phyloP scores from a whole-genome alignment of 768 basidiomycete genomes.

The Lactarius indigo region DNA sequence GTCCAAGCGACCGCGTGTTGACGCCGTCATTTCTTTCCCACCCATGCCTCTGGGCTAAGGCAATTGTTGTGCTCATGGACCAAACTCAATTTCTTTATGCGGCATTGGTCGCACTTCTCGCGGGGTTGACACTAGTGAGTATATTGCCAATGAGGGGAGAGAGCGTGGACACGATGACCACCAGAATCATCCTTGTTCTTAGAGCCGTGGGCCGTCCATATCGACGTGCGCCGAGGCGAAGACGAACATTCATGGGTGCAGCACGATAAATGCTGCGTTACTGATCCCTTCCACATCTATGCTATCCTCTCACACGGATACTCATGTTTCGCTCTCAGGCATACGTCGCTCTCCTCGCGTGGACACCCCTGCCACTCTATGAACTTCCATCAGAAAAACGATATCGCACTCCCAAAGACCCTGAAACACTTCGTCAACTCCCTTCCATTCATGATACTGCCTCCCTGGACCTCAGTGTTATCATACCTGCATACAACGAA shows the following conservation, averaged over 20 bases:
- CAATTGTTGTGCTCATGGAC: constrained; percentile 11
- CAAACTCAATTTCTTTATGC: constrained; percentile 6
- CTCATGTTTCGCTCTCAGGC: constrained; percentile 43
- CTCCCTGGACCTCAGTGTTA: constrained; percentile 68
- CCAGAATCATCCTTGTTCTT: constrained; percentile 92
- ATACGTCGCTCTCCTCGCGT: constrained; percentile 65
- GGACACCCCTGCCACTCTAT: constrained; percentile 68
- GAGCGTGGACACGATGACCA: constrained; percentile 47
- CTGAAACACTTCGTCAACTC: constrained; percentile 52
- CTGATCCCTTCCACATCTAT: constrained; percentile 30
- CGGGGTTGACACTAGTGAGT: constrained; percentile 16
- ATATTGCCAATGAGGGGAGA: background rate
- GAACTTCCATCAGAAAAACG: constrained; percentile 64
- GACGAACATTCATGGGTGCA: constrained; percentile 63
- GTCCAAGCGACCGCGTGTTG: background rate
- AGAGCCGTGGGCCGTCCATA: constrained; percentile 60
- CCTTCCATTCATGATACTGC: constrained; percentile 52
- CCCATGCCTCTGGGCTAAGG: constrained; percentile 4
- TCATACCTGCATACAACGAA: constrained; percentile 94
- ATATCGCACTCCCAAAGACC: constrained; percentile 57
- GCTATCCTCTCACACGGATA: background rate
- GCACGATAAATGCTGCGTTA: constrained; percentile 37
- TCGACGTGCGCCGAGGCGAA: constrained; percentile 52
- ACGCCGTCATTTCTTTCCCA: background rate
- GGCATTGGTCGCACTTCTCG: constrained; percentile 5